Evolutionary conservation across 768 basidiomycete genomes (phyloP).

Genomic region (Cubamyces sp.): DNA sequence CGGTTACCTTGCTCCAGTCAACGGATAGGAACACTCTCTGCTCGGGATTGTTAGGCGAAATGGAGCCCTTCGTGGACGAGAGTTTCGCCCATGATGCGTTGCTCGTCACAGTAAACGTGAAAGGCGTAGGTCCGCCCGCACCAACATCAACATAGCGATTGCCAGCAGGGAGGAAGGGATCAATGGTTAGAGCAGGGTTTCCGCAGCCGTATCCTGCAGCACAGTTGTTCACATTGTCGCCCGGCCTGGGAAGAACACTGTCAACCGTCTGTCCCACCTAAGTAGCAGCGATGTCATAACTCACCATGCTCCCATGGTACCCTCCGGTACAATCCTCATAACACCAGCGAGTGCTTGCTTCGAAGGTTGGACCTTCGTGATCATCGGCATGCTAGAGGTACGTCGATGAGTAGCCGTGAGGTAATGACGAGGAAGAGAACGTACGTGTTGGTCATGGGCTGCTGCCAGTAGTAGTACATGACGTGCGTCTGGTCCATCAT

Average conservation of each 20-base stretch:
- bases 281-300: neutral
- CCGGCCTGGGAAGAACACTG: conserved; percentile 50
- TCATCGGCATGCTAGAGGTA: conserved; percentile 50
- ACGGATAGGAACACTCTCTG: conserved; percentile 58
- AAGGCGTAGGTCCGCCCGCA: conserved; percentile 60
- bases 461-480: conserved; percentile 74
- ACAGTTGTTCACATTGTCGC: conserved; percentile 67
- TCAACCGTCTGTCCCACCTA: neutral
- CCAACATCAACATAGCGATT: conserved; percentile 68
- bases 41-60: conserved; percentile 53
- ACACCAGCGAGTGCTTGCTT: conserved; percentile 65
- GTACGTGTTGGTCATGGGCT: conserved; percentile 66
- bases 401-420: neutral
- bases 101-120: conserved; percentile 54
- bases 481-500: conserved; percentile 80
- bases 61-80: conserved; percentile 51
- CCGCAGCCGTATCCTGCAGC: conserved; percentile 50
- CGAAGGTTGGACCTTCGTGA: conserved; percentile 54
- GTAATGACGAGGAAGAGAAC: conserved; percentile 19
- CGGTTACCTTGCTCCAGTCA: conserved; percentile 56
- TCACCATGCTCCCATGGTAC: conserved; percentile 62
- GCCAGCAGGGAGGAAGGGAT: conserved; percentile 57
- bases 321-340: conserved; percentile 68
- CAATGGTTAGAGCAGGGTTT: conserved; percentile 53
- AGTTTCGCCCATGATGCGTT: conserved; percentile 60